These are phyloP conservation scores for Diaporthe velutina DNA, from an alignment of 2,329 filamentous ascomycete species.

Conservation along the genomic window DNA sequence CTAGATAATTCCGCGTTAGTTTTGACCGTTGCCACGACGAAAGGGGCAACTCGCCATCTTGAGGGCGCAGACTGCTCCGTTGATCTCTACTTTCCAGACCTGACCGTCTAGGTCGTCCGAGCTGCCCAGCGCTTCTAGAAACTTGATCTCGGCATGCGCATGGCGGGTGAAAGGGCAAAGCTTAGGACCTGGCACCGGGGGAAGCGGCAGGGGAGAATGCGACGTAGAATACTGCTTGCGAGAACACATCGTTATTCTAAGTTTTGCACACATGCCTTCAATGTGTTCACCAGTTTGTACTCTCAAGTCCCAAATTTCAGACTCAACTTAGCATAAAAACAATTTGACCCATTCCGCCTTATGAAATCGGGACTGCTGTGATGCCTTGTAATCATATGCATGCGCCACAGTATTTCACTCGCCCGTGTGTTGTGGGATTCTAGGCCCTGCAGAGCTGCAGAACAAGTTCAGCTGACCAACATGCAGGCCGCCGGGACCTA, in stretches of 20 bases:
- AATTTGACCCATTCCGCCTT: background rate
- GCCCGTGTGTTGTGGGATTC: background rate
- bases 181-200: background rate
- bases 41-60: background rate
- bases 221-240: background rate
- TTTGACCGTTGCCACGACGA: background rate
- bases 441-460: background rate
- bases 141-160: background rate
- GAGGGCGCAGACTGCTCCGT: background rate
- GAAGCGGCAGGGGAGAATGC: background rate
- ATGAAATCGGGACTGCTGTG: background rate
- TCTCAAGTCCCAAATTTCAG: background rate
- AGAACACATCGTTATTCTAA: background rate
- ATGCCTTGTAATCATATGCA: background rate
- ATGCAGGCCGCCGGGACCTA: background rate
- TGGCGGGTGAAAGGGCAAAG: background rate
- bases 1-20: background rate
- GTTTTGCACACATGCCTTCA: no score
- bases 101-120: background rate
- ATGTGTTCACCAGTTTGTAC: background rate
- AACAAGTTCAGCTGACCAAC: conserved; percentile 2
- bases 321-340: background rate
- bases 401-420: background rate
- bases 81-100: background rate
- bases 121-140: background rate